Conservation (phyloP, 2,329 filamentous ascomycete species). For the Pseudocercospora fuligena region DNA sequence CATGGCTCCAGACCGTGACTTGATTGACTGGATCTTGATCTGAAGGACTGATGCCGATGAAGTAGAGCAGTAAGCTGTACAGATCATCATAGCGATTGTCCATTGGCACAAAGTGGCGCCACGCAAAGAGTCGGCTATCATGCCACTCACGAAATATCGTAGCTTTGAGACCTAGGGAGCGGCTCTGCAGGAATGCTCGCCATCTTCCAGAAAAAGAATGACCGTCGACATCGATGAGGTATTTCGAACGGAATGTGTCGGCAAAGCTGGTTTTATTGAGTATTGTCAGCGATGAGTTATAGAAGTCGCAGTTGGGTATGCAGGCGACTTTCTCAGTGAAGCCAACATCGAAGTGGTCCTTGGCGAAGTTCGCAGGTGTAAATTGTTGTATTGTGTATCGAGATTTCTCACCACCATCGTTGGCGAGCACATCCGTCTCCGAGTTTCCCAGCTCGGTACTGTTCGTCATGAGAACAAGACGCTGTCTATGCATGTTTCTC, state of each 20-base stretch:
- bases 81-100: conserved; percentile 74
- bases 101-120: conserved; percentile 83
- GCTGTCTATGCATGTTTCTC: conserved; percentile 72
- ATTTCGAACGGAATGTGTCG: conserved; percentile 61
- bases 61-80: conserved; percentile 71
- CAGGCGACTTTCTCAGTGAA: conserved; percentile 45
- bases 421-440: conserved; percentile 23
- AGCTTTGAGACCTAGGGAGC: conserved; percentile 74
- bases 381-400: conserved; percentile 25
- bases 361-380: conserved; percentile 40
- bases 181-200: conserved; percentile 66
- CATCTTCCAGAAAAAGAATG: conserved; percentile 54
- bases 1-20: background rate
- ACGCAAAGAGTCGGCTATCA: conserved; percentile 69
- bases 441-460: conserved; percentile 32
- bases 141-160: conserved; percentile 84
- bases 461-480: conserved; percentile 60
- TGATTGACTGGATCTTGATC: background rate
- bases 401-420: conserved; percentile 1
- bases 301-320: conserved; percentile 46
- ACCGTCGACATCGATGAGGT: conserved; percentile 77
- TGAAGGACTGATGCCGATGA: conserved; percentile 40
- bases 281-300: conserved; percentile 55
- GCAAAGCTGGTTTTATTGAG: conserved; percentile 62
- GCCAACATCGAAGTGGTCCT: conserved; percentile 45